Percentiles rank a stretch among this genome's conserved stretches.
phyloP scores from a whole-genome alignment of 176 grass and related monocot genomes.

The Bonia amplexicaulis region DNA sequence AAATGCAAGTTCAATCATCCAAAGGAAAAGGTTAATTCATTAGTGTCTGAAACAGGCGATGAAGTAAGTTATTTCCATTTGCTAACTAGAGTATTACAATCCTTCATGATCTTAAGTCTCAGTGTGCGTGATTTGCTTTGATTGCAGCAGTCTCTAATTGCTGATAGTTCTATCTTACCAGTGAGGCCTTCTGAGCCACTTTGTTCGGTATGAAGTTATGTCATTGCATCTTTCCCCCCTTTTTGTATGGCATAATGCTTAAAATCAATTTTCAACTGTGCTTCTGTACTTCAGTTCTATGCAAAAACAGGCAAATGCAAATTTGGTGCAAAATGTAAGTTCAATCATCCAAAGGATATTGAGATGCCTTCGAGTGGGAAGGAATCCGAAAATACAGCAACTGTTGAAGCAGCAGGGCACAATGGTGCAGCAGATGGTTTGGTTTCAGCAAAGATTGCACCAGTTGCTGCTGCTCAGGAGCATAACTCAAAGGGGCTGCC shows the following conservation, averaged over 20 bases:
- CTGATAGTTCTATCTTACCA: conserved; percentile 43
- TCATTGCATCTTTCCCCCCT: not conserved
- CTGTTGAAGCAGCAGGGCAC: conserved; percentile 29
- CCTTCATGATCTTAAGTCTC: conserved; percentile 11
- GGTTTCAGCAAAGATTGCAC: conserved; percentile 33
- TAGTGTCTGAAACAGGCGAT: conserved; percentile 21
- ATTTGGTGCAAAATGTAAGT: conserved; percentile 73
- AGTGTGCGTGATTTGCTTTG: conserved; percentile 14
- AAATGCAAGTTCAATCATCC: conserved; percentile 98
- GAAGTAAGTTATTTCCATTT: conserved; percentile 31
- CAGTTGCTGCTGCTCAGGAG: conserved; percentile 35
- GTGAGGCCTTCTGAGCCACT: conserved; percentile 56
- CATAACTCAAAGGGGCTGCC: conserved; percentile 86
- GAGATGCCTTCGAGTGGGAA: conserved; percentile 28
- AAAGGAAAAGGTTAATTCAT: conserved; percentile 38
- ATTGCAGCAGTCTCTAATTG: conserved; percentile 37
- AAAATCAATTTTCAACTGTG: conserved; percentile 9
- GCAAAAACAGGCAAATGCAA: conserved; percentile 77
- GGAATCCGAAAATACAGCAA: conserved; percentile 34
- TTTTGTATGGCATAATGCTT: not conserved
- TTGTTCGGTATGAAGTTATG: conserved; percentile 53
- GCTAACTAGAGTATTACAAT: not conserved
- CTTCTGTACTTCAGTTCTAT: conserved; percentile 51
- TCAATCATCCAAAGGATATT: conserved; percentile 73
- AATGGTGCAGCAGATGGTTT: conserved; percentile 26